A percentile compares a stretch with the other conserved stretches of the same genome.
phyloP scores from a whole-genome alignment of 345 rosid species.

The Linum trigynum region DNA sequence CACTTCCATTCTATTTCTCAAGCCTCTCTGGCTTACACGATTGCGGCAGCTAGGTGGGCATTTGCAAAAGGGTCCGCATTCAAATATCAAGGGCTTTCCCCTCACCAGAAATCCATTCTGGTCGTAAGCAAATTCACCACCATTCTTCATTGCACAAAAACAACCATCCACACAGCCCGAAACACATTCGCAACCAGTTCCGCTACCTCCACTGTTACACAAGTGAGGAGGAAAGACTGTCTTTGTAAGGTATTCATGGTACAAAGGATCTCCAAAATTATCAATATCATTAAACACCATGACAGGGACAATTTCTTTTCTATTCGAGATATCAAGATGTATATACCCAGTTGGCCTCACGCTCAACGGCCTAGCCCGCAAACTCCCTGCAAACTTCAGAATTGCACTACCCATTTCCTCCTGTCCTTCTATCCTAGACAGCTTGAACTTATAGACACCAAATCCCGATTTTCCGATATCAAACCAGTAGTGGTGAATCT shows the following conservation, averaged over 20 bases:
- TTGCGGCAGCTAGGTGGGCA: conserved; percentile 76
- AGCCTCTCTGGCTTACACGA: conserved; percentile 68
- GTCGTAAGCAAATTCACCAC: conserved; percentile 76
- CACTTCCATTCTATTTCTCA: conserved; percentile 62
- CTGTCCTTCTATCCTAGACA: conserved; percentile 73
- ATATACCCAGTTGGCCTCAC: conserved; percentile 67
- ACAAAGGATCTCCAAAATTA: conserved; percentile 66
- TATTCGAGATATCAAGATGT: conserved; percentile 61
- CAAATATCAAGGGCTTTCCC: conserved; percentile 65
- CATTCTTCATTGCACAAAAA: conserved; percentile 61
- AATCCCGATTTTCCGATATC: conserved; percentile 91
- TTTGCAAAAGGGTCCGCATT: conserved; percentile 64
- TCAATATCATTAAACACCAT: conserved; percentile 72
- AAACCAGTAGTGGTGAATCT: conserved; percentile 74
- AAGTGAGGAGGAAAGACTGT: conserved; percentile 55
- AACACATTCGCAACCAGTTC: conserved; percentile 64
- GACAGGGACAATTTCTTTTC: conserved; percentile 56
- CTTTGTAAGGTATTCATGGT: conserved; percentile 56
- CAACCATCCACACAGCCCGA: conserved; percentile 60
- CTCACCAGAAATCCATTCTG: conserved; percentile 51
- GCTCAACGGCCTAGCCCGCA: conserved; percentile 42
- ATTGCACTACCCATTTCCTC: conserved; percentile 69
- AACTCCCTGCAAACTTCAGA: conserved; percentile 53
- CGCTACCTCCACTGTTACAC: conserved; percentile 25
- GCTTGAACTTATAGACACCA: conserved; percentile 67